A percentile compares a stretch with the other conserved stretches of the same genome.
Evolutionary conservation across 305 asterid genomes (phyloP).

Genomic region (Stenogyne calaminthoides): DNA sequence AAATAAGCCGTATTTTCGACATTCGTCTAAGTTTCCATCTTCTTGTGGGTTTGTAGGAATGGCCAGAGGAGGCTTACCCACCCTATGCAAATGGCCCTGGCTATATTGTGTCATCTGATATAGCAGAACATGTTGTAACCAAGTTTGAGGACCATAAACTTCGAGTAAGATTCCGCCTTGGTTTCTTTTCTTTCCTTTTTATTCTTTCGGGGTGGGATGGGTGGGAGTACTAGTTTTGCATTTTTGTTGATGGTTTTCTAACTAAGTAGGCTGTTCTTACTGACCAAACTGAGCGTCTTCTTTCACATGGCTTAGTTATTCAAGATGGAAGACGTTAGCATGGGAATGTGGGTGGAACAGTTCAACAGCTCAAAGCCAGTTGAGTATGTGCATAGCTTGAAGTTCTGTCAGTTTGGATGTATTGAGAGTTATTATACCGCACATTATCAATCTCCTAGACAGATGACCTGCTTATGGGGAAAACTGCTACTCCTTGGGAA

Average conservation of each 20-base stretch:
- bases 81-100: conserved; percentile 96
- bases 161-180: conserved; percentile 48
- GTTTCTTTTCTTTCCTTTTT: neutral
- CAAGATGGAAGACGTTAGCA: conserved; percentile 99
- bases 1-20: neutral
- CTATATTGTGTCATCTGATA: conserved; percentile 74
- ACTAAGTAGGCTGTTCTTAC: conserved; percentile 1
- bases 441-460: conserved; percentile 94
- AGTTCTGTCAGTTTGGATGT: conserved; percentile 95
- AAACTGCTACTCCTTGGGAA: conserved; percentile 58
- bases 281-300: conserved; percentile 18
- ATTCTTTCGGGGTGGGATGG: neutral
- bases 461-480: conserved; percentile 91
- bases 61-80: conserved; percentile 96
- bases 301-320: conserved; percentile 59
- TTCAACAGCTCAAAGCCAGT: conserved; percentile 66
- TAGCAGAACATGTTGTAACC: conserved; percentile 61
- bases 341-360: conserved; percentile 99
- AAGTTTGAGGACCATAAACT: conserved; percentile 82
- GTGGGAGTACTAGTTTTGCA: neutral
- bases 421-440: conserved; percentile 78
- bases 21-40: conserved; percentile 22
- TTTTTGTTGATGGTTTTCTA: conserved; percentile 1
- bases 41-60: conserved; percentile 64
- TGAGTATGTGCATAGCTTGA: conserved; percentile 80